Base-by-base conservation (phyloP, 371 early-diverging fungal genomes). In the Lichtheimia corymbifera region DNA sequence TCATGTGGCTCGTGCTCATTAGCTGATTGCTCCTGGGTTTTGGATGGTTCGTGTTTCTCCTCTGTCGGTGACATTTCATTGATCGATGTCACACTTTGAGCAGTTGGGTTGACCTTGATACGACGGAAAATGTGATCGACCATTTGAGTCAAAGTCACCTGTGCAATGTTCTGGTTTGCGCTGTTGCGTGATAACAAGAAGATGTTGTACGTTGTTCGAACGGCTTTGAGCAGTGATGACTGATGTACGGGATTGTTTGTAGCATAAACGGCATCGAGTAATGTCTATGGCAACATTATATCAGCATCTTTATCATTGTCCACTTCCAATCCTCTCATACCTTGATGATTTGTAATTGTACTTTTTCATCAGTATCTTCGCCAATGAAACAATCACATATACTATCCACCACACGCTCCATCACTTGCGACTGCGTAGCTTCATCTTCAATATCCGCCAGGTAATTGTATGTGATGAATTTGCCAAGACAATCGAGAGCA, bases 81-180 rank as follows among this genome's bases (percentile, higher is more conserved):
- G 14, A 67, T 13, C 4, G 63, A 67, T 11, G 62, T 55, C n/a
- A 54, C 41, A 35, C 62, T 62, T 7, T 22, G 41, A 42, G 61
- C 15, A 28, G 45, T 40, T 15, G 76, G 67, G 18, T 71, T 55
- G 56, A 73, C 42, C 64, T 79, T 63, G 44, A 87, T 82, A 50
- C 91, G 74, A 49, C 82, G 68, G 62, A 94, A 90, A n/a, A 95
- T 89, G 47, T 88, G 82, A 51, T 90, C 86, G 11, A 94, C 88
- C 91, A 97, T 97, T 71, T 97, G 96, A 0, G 89, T 88, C 55
- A 97, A 71, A 0, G 95, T 89, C 5, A 90, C 90, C 67, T 95
- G 93, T 1, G 96, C 93, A 24, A 94, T 82, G 50, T 87, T 91
- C 76, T 95, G 95, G 49, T 90, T 93, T 44, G 83, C 84, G 17